phyloP scores from a whole-genome alignment of 2,329 filamentous ascomycete species.

The Colletotrichum trifolii region DNA sequence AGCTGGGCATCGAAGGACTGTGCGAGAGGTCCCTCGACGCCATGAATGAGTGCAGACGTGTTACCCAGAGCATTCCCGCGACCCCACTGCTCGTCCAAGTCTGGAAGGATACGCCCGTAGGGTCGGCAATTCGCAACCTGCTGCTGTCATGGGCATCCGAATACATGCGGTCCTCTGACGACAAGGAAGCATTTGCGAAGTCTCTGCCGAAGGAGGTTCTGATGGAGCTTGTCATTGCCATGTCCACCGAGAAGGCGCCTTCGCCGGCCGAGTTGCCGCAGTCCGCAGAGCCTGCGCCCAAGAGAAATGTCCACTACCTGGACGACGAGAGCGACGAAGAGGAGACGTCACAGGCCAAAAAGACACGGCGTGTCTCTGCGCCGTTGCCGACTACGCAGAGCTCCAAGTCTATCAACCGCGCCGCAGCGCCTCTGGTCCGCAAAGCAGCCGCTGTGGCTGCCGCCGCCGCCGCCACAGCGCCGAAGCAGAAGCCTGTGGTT shows the following conservation, averaged over 20 bases:
- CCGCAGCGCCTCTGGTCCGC: slow-evolving; percentile 40
- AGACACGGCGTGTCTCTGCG: slow-evolving; percentile 56
- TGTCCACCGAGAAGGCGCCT: slow-evolving; percentile 61
- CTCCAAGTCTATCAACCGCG: slow-evolving; percentile 16
- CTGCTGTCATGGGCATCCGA: slow-evolving; percentile 72
- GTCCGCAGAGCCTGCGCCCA: slow-evolving; percentile 40
- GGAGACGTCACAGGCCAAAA: slow-evolving; percentile 46
- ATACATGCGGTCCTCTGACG: slow-evolving; percentile 69
- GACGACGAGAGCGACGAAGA: slow-evolving; percentile 57
- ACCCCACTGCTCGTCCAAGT: slow-evolving; percentile 69
- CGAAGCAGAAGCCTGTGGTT: slow-evolving; percentile 45
- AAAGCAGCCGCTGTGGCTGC: slow-evolving; percentile 39
- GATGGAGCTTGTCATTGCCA: slow-evolving; percentile 70
- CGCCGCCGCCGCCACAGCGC: slow-evolving; percentile 36
- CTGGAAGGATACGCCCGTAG: slow-evolving; percentile 71
- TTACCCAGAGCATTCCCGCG: slow-evolving; percentile 66
- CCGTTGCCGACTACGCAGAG: slow-evolving; percentile 41
- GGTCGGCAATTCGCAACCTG: slow-evolving; percentile 68
- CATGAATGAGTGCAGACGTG: slow-evolving; percentile 66
- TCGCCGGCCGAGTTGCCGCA: slow-evolving; percentile 38
- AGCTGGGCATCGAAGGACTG: slow-evolving; percentile 64
- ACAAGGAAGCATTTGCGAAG: slow-evolving; percentile 67
- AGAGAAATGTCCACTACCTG: slow-evolving; percentile 63
- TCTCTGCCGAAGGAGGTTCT: slow-evolving; percentile 71
- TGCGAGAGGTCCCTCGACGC: slow-evolving; percentile 66